Base-by-base conservation (phyloP, 2,329 filamentous ascomycete genomes). In the Kalmusia sp. region DNA sequence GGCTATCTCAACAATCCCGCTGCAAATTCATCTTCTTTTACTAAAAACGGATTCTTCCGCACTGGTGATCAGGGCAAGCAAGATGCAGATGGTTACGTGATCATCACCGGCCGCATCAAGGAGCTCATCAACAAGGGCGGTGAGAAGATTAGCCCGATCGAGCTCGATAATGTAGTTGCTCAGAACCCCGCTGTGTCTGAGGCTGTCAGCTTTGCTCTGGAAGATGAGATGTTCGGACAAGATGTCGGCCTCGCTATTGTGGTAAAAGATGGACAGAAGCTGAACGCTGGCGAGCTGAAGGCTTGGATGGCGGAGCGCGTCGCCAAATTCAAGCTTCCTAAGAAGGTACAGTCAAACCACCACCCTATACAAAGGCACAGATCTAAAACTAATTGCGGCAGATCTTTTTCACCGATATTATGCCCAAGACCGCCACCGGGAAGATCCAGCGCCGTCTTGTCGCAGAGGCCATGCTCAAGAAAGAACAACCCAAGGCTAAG, bases 21-120 rank as follows among this genome's bases (percentile, higher is more conserved):
- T 17, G 92, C 92, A 52, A 96, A 95, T 71, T 82, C 83, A 25
- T 82, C 86, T 6, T 87, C 89, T 0, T 95, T 91, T 75, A 89
- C 89, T 24, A 80, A 84, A 59, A 80, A 80, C n/a, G 89, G 90
- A 8, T 96, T 91, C 79, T 96, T 96, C 84, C 84, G 91, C 63
- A 96, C 92, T 0, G 92, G 92, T 5, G 92, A 96, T 69, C 91
- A 96, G 74, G 92, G 92, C 44, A 90, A 89, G 76, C 82, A 86
- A 70, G 91, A 96, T 66, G 77, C 85, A 52, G 90, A 95, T 62
- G 90, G 91, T 54, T 96, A 95, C 70, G 79, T 96, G 9, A 82
- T 90, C 68, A 93, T 96, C 75, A 96, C 92, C 0, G 92, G 92
- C n/a, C 83, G 92, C 48, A 96, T 96, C 77, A 96, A 96, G 81